Base-by-base conservation (phyloP, 1,284 basidiomycete genomes). In the Puccinia polysora region DNA sequence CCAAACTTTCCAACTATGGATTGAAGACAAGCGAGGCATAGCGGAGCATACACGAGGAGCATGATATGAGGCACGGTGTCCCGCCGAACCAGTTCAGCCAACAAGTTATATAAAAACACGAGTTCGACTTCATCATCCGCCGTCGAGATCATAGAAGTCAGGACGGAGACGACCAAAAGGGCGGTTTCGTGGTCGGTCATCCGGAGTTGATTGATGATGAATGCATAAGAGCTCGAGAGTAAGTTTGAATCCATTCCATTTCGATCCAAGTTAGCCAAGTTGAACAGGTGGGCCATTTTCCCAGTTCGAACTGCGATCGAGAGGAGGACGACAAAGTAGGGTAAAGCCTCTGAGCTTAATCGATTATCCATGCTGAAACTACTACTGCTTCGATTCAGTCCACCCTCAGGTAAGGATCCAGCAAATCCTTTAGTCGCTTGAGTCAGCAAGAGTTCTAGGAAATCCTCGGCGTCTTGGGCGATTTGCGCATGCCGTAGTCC, bases 41-140 rank as follows among this genome's bases (percentile, higher is more conserved):
- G 6, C 0, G 32, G 38, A 3, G 49, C 60, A 47, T 45, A 64
- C 60, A 64, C 43, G 23, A 64, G 49, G n/a, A 64, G 40, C 60
- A 64, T 64, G 43, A 64, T 64, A 32, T 64, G 60, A 15, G 60
- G 60, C 14, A 64, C 49, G 0, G 60, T 23, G 49, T 49, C 43
- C 20, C 60, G 43, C 23, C 30, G 43, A 25, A 86, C 86, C n/a
- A 91, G 84, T 55, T 91, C 88, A 30, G 89, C 85, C 36, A 94
- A 82, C 40, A 92, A 80, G 56, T 84, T 83, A 78, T 89, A 92
- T 56, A 93, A 79, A 65, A 93, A 87, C 76, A 91, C 86, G 15
- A 87, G 87, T 81, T 94, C 91, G 1, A 84, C 82, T 77, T 91
- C 89, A 3, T 88, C 87, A 78, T 89, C 87, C 0, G 89, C 87